Base-by-base conservation (phyloP, 1,139 yeast species). In the Tardiomyces digboiensis region DNA sequence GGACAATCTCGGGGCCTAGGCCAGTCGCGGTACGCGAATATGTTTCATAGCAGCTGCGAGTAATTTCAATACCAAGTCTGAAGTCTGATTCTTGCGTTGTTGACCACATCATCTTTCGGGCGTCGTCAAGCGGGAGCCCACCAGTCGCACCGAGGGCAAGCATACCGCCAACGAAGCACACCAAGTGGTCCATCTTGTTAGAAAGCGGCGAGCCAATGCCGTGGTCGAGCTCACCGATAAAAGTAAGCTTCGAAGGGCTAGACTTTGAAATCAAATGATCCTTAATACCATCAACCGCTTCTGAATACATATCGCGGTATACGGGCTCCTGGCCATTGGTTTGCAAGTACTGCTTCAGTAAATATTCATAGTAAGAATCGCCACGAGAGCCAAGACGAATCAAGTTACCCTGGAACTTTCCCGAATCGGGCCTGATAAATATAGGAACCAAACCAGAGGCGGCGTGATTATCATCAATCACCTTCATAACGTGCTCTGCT, bases 181-280 rank as follows among this genome's bases (percentile, higher is more conserved):
- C 97, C 51, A 87, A 70, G 64, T 89, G 97, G 60, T 89, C 97
- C 96, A 89, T 87, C 61, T 87, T 88, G 18, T 79, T 68, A n/a
- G 82, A 76, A 7, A 82, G 63, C 1, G 68, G 66, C 14, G 62
- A 60, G 0, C 81, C 80, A 18, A 86, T 58, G 7, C 97, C 97
- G 29, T 64, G 55, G 21, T 82, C 86, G 43, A 78, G 72, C 62
- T 89, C 97, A 12, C 95, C 96, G 49, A 89, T 72, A 58, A 71
- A 89, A 0, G 82, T 74, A 38, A 83, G 68, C 2, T 74, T 75
- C 52, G 66, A 75, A 6, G 95, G 95, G 37, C 37, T 16, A 1
- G 95, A 80, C 45, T 75, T 67, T 20, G 71, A 67, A 12, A 83
- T 68, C 58, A 89, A 61, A 55, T 83, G 78, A 47, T 77, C 76